These are phyloP conservation scores for Diaporthe longicolla DNA, from an alignment of 2,329 filamentous ascomycete species.

Conservation along the genomic window DNA sequence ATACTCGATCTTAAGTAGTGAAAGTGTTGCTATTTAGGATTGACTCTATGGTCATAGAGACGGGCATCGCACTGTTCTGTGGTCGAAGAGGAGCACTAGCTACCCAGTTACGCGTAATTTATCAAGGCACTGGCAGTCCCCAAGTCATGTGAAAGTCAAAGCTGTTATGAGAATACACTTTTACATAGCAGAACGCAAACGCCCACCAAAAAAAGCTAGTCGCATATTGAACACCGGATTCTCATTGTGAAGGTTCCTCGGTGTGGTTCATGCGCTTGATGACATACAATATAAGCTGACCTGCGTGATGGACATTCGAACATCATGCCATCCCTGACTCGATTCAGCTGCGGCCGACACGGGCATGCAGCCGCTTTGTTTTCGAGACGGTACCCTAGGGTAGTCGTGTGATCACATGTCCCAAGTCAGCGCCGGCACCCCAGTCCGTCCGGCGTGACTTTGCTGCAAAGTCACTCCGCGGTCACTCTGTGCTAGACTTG, in stretches of 20 bases:
- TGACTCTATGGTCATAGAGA: not conserved
- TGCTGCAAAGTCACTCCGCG: not conserved
- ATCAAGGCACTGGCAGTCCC: not conserved
- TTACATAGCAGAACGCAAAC: not conserved
- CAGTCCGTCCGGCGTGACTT: not conserved
- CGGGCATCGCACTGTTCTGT: not conserved
- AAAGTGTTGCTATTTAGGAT: not conserved
- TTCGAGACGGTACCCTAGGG: not conserved
- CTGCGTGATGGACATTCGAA: constrained; percentile 4
- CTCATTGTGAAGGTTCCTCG: not conserved
- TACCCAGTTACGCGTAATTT: no score
- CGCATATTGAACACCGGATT: no score
- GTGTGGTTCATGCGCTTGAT: not conserved
- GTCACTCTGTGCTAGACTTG: not conserved
- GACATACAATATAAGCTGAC: constrained; percentile 12
- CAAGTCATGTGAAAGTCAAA: not conserved
- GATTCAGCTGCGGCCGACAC: not conserved
- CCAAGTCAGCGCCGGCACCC: no score
- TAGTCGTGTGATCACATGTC: not conserved
- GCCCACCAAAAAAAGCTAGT: no score
- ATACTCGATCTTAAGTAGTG: not conserved
- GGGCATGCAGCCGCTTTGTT: not conserved
- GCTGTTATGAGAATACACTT: no score
- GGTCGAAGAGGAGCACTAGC: not conserved
- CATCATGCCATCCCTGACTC: not conserved